Evolutionary conservation across 169 alveolate genomes (phyloP).

Genomic region (Plasmodium reichenowi): DNA sequence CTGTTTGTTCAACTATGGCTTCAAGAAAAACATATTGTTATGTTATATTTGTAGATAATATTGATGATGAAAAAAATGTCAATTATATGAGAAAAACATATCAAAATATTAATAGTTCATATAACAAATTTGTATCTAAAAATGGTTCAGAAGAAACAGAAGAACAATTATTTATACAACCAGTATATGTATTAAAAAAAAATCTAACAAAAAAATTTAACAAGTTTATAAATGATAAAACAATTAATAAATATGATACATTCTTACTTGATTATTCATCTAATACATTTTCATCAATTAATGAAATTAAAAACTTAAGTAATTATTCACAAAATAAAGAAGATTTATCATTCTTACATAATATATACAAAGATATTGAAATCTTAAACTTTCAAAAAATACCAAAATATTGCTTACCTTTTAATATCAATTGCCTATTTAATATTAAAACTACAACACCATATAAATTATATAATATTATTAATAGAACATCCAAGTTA

Average conservation of each 20-base stretch:
- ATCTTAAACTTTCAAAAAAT: conserved; percentile 65
- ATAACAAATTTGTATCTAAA: conserved; percentile 13
- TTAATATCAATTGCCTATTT: conserved; percentile 44
- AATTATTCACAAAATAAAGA: conserved; percentile 57
- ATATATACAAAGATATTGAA: conserved; percentile 74
- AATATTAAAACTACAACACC: conserved; percentile 39
- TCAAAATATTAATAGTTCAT: conserved; percentile 53
- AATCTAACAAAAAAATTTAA: conserved; percentile 33
- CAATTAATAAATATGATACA: conserved; percentile 39
- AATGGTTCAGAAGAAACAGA: conserved; percentile 23
- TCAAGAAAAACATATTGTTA: conserved; percentile 65
- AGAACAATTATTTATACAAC: conserved; percentile 55
- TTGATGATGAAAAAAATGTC: conserved; percentile 11
- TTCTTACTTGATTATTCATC: conserved; percentile 64
- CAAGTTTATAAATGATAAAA: conserved; percentile 37
- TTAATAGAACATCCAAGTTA: conserved; percentile 23
- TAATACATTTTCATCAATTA: conserved; percentile 32
- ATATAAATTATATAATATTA: conserved; percentile 23
- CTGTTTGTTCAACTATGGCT: conserved; percentile 53
- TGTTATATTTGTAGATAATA: conserved; percentile 40
- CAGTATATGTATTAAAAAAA: conserved; percentile 43
- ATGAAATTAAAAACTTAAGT: conserved; percentile 69
- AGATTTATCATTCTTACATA: conserved; percentile 30
- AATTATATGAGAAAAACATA: conserved; percentile 34
- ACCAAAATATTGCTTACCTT: conserved; percentile 47